A percentile compares a stretch with the other conserved stretches of the same genome.
phyloP scores from a whole-genome alignment of 345 rosid species.

The Triadica sebifera region DNA sequence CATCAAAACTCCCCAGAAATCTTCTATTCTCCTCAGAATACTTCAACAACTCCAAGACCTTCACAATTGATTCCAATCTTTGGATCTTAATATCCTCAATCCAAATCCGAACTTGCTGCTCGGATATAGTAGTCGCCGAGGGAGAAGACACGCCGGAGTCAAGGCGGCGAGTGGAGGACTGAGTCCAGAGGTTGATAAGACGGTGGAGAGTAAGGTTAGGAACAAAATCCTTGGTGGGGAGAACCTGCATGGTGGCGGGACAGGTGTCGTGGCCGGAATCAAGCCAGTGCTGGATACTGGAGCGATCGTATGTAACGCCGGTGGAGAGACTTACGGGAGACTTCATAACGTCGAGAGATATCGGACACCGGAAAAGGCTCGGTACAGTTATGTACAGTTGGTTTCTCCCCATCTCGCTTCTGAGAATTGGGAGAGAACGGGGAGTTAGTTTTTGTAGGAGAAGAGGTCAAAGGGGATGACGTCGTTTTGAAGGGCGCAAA shows the following conservation, averaged over 20 bases:
- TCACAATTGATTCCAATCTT: conserved; percentile 6
- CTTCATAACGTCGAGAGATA: conserved; percentile 30
- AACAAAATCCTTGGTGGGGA: conserved; percentile 24
- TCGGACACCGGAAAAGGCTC: conserved; percentile 27
- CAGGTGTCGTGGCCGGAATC: conserved; percentile 33
- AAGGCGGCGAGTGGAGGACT: conserved; percentile 7
- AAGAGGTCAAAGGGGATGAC: conserved; percentile 24
- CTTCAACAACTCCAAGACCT: conserved; percentile 14
- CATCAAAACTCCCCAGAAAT: conserved; percentile 11
- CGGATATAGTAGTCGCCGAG: not conserved
- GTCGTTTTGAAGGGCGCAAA: conserved; percentile 5
- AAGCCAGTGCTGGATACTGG: conserved; percentile 34
- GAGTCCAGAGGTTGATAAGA: conserved; percentile 23
- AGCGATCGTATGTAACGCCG: conserved; percentile 34
- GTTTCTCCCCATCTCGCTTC: conserved; percentile 26
- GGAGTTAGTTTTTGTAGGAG: conserved; percentile 21
- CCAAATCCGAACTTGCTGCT: conserved; percentile 17
- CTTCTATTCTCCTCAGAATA: conserved; percentile 10
- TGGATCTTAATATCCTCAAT: conserved; percentile 10
- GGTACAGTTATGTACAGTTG: conserved; percentile 24
- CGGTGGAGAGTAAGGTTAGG: conserved; percentile 32
- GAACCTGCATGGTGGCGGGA: conserved; percentile 34
- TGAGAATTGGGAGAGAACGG: not conserved
- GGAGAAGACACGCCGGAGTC: not conserved
- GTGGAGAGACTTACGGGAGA: conserved; percentile 32